Evolutionary conservation across 2,329 filamentous ascomycete species (phyloP), one percentile per base, ranked within the genome.

Genomic region (Ramularia collo-cygni): DNA sequence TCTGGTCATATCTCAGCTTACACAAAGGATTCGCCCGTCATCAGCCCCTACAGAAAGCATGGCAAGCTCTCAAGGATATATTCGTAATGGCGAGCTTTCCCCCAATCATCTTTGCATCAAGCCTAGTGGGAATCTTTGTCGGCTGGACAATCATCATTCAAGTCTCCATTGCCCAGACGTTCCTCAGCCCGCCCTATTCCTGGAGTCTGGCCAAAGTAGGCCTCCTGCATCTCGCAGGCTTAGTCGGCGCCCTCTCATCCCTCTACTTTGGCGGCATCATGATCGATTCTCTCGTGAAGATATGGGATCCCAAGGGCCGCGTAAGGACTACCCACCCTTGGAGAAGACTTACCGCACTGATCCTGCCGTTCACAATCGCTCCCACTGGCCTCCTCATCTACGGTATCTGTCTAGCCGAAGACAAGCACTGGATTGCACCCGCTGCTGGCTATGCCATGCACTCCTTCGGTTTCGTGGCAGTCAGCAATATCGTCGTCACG

Each of bases 351-450:
- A 42, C 53, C 15, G 49, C 49, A 9, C 43, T 59, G 10, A 19
- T 54, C 8, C 45, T 61, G 4, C 54, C 52, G 1, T 44, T 47
- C 1, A 28, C 59, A n/a, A 42, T 60, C 2, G 53, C 52, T 2
- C 61, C 60, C 1, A 34, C 57, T 1, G 57, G 56, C 2, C 38
- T 64, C 9, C 44, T 62, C 17, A 52, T 59, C n/a, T 62, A 54
- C 18, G 61, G 60, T 4, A 38, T 57, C 29, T 53, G 43, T 4
- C 35, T 58, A 9, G 46, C 47, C 4, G 38, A 53, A 32, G 34
- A 47, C 28, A 46, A 33, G 1, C 15, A 16, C 1, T 55, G 52
- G 54, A 32, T 54, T 2, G 54, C 47, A 7, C 48, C 46, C 10
- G 54, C 51, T 1, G 37, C 54, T 12, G 58, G 58, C 1, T 57